Evolutionary conservation across 164 flowering plant species (phyloP).

Genomic region (Berberis thunbergii): DNA sequence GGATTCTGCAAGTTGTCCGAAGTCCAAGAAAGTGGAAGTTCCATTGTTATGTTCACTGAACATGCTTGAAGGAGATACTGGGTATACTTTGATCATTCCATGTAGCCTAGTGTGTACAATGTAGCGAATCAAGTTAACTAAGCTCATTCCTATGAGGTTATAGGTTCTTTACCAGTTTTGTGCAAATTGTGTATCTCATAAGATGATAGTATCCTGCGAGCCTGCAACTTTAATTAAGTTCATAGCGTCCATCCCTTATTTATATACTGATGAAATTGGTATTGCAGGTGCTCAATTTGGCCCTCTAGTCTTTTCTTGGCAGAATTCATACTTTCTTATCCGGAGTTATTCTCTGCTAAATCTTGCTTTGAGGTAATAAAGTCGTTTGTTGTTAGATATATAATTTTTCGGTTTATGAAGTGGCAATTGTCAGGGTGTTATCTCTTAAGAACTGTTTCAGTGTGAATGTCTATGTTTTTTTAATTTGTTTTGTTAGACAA

Average conservation of each 20-base stretch:
- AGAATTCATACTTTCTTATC: slow-evolving; percentile 75
- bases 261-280: slow-evolving; percentile 8
- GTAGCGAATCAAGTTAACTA: not conserved
- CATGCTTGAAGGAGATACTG: slow-evolving; percentile 99
- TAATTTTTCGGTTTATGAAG: too few species aligned
- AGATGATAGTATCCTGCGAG: too few species aligned
- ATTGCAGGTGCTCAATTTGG: slow-evolving; percentile 82
- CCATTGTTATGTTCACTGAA: slow-evolving; percentile 78
- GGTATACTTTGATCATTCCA: slow-evolving; percentile 34
- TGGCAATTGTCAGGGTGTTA: too few species aligned
- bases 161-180: too few species aligned
- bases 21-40: slow-evolving; percentile 36
- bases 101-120: not conserved
- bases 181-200: too few species aligned
- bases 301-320: slow-evolving; percentile 92
- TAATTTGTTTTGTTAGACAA: too few species aligned
- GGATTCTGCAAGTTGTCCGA: slow-evolving; percentile 26
- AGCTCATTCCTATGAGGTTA: too few species aligned
- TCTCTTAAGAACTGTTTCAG: too few species aligned
- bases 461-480: too few species aligned
- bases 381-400: too few species aligned
- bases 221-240: too few species aligned
- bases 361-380: slow-evolving; percentile 79
- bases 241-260: not conserved
- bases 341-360: slow-evolving; percentile 52